Evolutionary conservation across 305 asterid genomes (phyloP), one percentile per base, ranked within the genome.

Genomic region (Fraxinus velutina): DNA sequence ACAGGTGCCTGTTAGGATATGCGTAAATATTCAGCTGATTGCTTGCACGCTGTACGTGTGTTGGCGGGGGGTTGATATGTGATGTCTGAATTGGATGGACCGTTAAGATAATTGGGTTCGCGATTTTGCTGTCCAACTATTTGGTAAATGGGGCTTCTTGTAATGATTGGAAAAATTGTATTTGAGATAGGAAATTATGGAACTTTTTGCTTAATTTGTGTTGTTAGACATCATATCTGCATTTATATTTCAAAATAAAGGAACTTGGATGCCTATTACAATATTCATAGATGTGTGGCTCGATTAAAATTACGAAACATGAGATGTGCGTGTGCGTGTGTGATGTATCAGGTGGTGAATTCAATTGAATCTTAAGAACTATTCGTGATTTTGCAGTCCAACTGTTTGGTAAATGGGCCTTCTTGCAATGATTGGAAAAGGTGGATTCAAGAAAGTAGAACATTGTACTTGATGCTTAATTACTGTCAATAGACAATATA

Each of bases 351-450:
- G 68, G 13, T 21, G 57, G 52, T 3, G 5, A 80, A 30, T 32
- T 37, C 22, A 32, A 36, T 78, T 44, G 27, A 75, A 44, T 64
- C 21, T 64, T 75, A 13, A 57, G 22, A 47, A 22, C 9, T 22
- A 6, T 29, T 73, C 62, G n/a, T 3, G 5, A 60, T 29, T 10
- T 42, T 82, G 89, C 86, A 81, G 60, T 76, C 33, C 78, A 88
- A 17, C 76, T 84, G 91, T 81, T 87, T 55, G 91, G 82, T 83
- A 50, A 79, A 81, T 78, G 72, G 85, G 17, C 1, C 10, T 30
- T 30, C 39, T 29, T 70, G 42, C 22, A 5, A 13, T 62, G 73
- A 79, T 62, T 85, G 72, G 37, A 71, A 64, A 36, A 22, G 36
- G 76, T 21, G 74, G 17, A 17, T 39, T 15, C 13, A 30, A 17